A percentile compares a stretch with the other conserved stretches of the same genome.
These are phyloP conservation scores for Cryptosporidium parvum DNA, from an alignment of 169 alveolate genomes.

Conservation along the genomic window DNA sequence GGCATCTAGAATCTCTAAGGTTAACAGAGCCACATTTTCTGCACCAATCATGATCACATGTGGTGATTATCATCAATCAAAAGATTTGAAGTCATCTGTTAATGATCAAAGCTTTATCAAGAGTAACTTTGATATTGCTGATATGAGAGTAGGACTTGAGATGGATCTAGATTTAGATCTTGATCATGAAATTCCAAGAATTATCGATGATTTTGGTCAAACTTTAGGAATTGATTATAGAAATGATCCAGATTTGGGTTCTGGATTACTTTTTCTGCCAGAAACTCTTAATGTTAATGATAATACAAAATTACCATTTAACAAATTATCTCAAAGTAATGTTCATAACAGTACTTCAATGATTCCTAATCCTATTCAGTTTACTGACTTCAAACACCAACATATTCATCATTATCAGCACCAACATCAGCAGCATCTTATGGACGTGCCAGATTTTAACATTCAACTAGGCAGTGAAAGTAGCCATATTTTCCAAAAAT, in stretches of 20 bases:
- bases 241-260: background rate
- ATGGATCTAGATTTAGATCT: background rate
- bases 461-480: background rate
- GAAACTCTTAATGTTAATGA: background rate
- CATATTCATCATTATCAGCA: background rate
- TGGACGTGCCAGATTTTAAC: background rate
- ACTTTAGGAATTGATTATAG: background rate
- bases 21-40: background rate
- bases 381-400: background rate
- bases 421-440: background rate
- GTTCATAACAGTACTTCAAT: background rate
- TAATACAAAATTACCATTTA: background rate
- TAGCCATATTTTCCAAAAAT: slow-evolving; percentile 3
- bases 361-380: background rate
- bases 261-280: background rate
- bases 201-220: background rate
- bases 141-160: background rate
- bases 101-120: background rate
- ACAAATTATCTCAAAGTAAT: background rate
- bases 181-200: background rate
- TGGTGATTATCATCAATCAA: background rate
- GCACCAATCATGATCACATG: background rate
- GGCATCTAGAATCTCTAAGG: background rate
- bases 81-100: background rate
- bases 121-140: background rate